Base-by-base conservation (phyloP, 2,329 filamentous ascomycete species). In the Cryphonectria japonica region DNA sequence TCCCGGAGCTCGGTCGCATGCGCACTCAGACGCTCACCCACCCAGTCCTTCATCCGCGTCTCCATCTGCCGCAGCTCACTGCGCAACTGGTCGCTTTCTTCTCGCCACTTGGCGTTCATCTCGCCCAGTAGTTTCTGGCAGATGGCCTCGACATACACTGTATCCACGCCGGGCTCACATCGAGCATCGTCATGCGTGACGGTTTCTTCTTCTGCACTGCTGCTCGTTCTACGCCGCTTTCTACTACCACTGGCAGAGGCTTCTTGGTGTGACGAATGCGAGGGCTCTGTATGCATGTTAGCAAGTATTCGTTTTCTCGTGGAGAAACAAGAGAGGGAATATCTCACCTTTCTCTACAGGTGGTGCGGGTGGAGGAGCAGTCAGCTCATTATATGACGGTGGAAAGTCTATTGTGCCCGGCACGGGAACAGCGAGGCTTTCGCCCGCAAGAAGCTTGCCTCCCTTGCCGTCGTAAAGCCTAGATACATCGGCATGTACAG, bases 81-180 rank as follows among this genome's bases (percentile, higher is more conserved):
- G 22, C 67, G 67, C 13, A 63, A 46, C 34, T 64, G 34, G 46
- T 63, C 26, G 43, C 46, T 29, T 19, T 69, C 59, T 62, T 62
- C 46, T n/a, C 50, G 67, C 46, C 67, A 64, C 67, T 69, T 69
- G 46, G 67, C 67, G n/a, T 60, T 32, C 67, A 69, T 69, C 46
- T 69, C 60, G 39, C 4, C 32, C 67, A 69, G 22, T 19, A 69
- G 22, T 46, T 69, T 69, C 8, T 60, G 67, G 46, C 67, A 69
- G 6, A 69, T 41, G 34, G 67, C 34, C n/a, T 69, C 67, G 32
- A 64, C 26, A 19, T 29, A 34, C 1, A 9, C 32, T 3, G 32
- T 37, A 37, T 68, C 66, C 34, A 50, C 29, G 22, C 19, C 29
- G 13, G 22, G 19, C 9, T 26, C 57, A 52, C 19, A 7, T 22